These are phyloP conservation scores for Gelatoporia subvermispora DNA, from an alignment of 768 basidiomycete genomes.

Conservation along the genomic window DNA sequence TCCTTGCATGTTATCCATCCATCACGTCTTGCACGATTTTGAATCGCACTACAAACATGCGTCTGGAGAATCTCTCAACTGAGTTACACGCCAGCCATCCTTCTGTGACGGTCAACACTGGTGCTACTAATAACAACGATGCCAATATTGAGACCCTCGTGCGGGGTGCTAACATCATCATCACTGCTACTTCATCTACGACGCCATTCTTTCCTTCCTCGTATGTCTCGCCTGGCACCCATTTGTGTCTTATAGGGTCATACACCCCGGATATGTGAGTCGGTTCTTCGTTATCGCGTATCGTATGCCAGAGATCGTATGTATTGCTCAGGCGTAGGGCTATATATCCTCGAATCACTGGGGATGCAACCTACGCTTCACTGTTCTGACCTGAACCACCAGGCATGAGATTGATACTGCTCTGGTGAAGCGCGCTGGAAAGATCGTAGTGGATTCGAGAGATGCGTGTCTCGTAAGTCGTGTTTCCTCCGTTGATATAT, in stretches of 20 bases:
- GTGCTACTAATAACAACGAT: conserved; percentile 4
- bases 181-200: conserved; percentile 70
- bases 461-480: conserved; percentile 49
- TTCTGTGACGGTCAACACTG: conserved; percentile 9
- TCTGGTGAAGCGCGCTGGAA: conserved; percentile 50
- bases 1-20: conserved; percentile 52
- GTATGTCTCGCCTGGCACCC: conserved; percentile 58
- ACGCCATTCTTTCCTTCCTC: conserved; percentile 63
- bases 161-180: conserved; percentile 53
- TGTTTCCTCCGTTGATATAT: neutral
- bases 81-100: conserved; percentile 27
- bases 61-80: conserved; percentile 36
- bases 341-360: neutral
- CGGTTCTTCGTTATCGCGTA: no score
- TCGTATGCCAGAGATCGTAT: no score
- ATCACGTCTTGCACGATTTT: conserved; percentile 53
- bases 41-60: conserved; percentile 52
- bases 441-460: conserved; percentile 70
- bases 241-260: conserved; percentile 76
- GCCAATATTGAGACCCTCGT: conserved; percentile 30
- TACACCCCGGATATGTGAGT: conserved; percentile 70
- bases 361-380: neutral
- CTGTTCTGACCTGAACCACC: neutral
- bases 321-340: no score
- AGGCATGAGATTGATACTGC: conserved; percentile 57